Base-by-base conservation (phyloP, 805 yeast species). In the Lipomyces mesembrius region DNA sequence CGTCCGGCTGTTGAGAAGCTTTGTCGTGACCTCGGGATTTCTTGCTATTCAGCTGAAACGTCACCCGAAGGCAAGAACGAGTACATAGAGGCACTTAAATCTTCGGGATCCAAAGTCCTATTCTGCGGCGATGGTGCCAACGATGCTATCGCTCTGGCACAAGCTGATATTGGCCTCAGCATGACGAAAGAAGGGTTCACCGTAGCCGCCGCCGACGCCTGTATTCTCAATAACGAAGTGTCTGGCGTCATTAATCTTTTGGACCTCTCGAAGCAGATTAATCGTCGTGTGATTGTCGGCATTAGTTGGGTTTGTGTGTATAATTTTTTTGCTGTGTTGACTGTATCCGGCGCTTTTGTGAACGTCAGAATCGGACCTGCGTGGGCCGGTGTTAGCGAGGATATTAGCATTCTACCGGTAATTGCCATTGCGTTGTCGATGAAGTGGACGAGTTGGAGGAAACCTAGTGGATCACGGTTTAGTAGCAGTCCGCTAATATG, bases 51-150 rank as follows among this genome's bases (percentile, higher is more conserved):
- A 39, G 68, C 65, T 5, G 70, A 66, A 12, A 57, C 59, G 12
- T 60, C 65, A 2, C 70, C 70, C 29, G 63, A 60, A 34, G 65
- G 64, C 25, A 64, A 67, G 39, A 32, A 27, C 6, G 65, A 60
- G 25, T 67, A 67, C 35, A 67, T 67, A 39, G 35, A 51, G 25
- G 37, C 32, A 3, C 68, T 67, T 20, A 46, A 46, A 37, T 35
- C 37, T 6, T 5, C 37, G 11, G 59, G 11, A 27, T 25, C 51
- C 53, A 46, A 5, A 11, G 96, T 91, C 67, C 93, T 96, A 0
- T 91, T 91, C 75, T 91, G 96, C 79, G 97, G 97, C 34, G 97
- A 91, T 79, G 97, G 97, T 71, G 96, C 97, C 2, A 91, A 91
- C 77, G 97, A 91, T 75, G 91, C 96, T 78, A 96, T 96, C 73